These are phyloP conservation scores for Zelopaecilomyces penicillatus DNA, from an alignment of 2,329 filamentous ascomycete species.

Conservation along the genomic window DNA sequence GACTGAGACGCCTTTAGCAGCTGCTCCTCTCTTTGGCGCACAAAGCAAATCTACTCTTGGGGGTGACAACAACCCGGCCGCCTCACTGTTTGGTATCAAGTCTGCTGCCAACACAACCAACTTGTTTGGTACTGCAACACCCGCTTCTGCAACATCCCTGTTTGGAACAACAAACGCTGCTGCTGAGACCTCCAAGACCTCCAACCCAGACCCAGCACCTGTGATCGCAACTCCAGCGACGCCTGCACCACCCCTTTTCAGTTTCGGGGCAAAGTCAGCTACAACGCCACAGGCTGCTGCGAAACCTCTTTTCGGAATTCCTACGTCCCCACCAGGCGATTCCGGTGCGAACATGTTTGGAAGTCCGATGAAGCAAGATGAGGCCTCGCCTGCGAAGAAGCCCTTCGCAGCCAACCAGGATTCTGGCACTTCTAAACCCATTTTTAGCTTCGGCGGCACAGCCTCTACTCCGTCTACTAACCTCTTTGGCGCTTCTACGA, in stretches of 20 bases:
- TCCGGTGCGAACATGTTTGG: conserved; percentile 27
- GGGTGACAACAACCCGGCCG: neutral
- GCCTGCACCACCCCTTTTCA: conserved; percentile 22
- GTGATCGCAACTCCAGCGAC: conserved; percentile 1
- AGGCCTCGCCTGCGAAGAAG: conserved; percentile 29
- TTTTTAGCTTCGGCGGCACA: conserved; percentile 27
- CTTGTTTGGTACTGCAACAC: conserved; percentile 9
- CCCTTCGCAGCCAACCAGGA: conserved; percentile 16
- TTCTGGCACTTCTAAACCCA: conserved; percentile 17
- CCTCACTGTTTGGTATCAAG: conserved; percentile 11
- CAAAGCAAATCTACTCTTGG: neutral
- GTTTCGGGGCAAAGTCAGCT: conserved; percentile 25
- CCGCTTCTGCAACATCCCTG: conserved; percentile 16
- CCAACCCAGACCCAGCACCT: conserved; percentile 4
- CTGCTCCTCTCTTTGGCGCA: conserved; percentile 8
- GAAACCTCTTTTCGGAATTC: conserved; percentile 31
- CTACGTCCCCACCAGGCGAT: conserved; percentile 25
- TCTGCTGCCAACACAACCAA: conserved; percentile 5
- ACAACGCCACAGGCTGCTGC: conserved; percentile 17
- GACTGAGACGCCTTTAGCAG: conserved; percentile 14
- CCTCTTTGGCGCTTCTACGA: conserved; percentile 25
- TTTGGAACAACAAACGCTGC: conserved; percentile 21
- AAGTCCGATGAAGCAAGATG: conserved; percentile 37
- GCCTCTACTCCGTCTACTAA: conserved; percentile 25
- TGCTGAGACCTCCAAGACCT: conserved; percentile 8